Evolutionary conservation across 2,329 filamentous ascomycete species (phyloP).

Genomic region (Xylaria sp.): DNA sequence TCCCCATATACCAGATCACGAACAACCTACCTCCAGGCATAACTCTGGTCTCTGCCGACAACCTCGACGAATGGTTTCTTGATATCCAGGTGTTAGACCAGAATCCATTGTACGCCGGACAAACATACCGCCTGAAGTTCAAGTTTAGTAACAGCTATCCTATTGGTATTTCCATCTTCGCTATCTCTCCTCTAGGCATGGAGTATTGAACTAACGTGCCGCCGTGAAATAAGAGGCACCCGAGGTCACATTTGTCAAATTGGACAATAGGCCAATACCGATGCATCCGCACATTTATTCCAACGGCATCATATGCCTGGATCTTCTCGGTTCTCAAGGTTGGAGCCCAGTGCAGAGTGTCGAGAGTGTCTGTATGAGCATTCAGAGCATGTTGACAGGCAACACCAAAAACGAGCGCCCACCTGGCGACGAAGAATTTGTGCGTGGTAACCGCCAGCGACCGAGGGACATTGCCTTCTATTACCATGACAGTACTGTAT

Average conservation of each 20-base stretch:
- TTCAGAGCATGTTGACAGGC: constrained; percentile 97
- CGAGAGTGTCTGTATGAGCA: constrained; percentile 94
- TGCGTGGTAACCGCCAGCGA: constrained; percentile 79
- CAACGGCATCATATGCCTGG: constrained; percentile 98
- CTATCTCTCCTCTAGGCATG: not conserved
- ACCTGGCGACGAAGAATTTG: constrained; percentile 89
- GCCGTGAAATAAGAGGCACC: constrained; percentile 75
- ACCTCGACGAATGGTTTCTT: constrained; percentile 89
- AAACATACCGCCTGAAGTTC: constrained; percentile 88
- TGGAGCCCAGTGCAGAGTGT: constrained; percentile 98
- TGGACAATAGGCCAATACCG: constrained; percentile 76
- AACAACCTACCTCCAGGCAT: constrained; percentile 75
- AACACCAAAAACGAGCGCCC: constrained; percentile 93
- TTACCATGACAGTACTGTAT: constrained; percentile 90
- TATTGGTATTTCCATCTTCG: constrained; percentile 71
- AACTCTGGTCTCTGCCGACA: constrained; percentile 80
- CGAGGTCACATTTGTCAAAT: constrained; percentile 87
- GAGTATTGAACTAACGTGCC: constrained; percentile 25
- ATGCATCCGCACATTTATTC: constrained; percentile 98
- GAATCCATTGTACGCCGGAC: constrained; percentile 85
- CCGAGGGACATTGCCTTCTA: constrained; percentile 92
- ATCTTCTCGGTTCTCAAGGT: constrained; percentile 85
- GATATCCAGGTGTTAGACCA: constrained; percentile 90
- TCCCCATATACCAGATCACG: constrained; percentile 58
- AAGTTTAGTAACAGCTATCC: constrained; percentile 86